Percentiles rank a stretch among this genome's conserved stretches.
Evolutionary conservation across 2,329 filamentous ascomycete species (phyloP).

Genomic region (Trichoderma aggressivum): DNA sequence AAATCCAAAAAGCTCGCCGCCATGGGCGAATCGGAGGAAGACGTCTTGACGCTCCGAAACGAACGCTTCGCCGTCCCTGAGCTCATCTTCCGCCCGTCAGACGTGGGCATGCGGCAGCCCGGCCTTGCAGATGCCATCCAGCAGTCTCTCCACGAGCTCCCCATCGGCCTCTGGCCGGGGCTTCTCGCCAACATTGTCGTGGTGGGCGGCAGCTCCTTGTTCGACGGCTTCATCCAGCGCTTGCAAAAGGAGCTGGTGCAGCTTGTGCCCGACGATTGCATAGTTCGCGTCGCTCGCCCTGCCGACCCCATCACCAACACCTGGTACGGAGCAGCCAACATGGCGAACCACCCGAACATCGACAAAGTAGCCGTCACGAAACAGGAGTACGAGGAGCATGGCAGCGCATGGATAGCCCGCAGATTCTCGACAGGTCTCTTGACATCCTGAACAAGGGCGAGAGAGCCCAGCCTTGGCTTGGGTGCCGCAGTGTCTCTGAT

Average conservation of each 20-base stretch:
- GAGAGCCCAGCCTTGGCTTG: not conserved
- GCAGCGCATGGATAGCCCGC: conserved; percentile 68
- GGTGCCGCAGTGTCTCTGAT: not conserved
- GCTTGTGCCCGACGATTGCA: conserved; percentile 71
- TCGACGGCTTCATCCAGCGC: conserved; percentile 78
- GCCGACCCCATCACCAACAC: conserved; percentile 73
- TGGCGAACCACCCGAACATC: conserved; percentile 68
- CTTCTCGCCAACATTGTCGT: conserved; percentile 84
- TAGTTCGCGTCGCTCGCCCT: conserved; percentile 69
- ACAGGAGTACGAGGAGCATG: conserved; percentile 86
- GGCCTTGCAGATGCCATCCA: conserved; percentile 81
- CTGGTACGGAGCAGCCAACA: conserved; percentile 78
- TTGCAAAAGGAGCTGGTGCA: conserved; percentile 71
- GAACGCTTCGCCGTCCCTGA: conserved; percentile 91
- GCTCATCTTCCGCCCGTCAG: conserved; percentile 79
- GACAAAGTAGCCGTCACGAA: conserved; percentile 73
- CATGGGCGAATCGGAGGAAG: conserved; percentile 55
- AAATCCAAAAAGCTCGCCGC: conserved; percentile 46
- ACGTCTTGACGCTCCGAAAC: conserved; percentile 82
- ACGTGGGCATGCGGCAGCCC: conserved; percentile 79
- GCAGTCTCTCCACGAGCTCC: conserved; percentile 71
- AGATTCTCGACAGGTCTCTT: conserved; percentile 53
- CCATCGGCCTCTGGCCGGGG: conserved; percentile 78
- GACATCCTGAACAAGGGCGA: conserved; percentile 4
- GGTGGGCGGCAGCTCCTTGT: conserved; percentile 78